Conservation (phyloP, 257 asterid genomes). For the Solanum corneliomulleri region DNA sequence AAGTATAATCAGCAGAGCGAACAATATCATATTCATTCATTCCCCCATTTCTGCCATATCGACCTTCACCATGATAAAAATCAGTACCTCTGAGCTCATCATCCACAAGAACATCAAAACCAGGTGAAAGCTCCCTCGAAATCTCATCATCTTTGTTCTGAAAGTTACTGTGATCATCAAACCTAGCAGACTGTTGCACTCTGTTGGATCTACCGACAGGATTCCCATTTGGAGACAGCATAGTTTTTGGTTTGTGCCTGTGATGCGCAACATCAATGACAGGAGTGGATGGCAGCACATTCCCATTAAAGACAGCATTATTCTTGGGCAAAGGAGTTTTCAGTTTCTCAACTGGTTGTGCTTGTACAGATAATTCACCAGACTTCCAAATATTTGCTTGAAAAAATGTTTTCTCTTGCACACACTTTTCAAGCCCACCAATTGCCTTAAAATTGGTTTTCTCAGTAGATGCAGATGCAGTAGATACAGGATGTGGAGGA, state of each 20-base stretch:
- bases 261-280: conserved; percentile 1
- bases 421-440: conserved; percentile 12
- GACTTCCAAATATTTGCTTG: conserved; percentile 25
- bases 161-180: conserved; percentile 4
- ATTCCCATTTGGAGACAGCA: background rate
- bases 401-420: conserved; percentile 21
- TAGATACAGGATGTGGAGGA: conserved; percentile 8
- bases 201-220: conserved; percentile 3
- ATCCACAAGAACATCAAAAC: conserved; percentile 87
- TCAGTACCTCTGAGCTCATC: conserved; percentile 65
- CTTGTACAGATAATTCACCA: conserved; percentile 10
- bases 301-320: conserved; percentile 14
- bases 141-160: conserved; percentile 29
- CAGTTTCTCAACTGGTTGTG: conserved; percentile 15
- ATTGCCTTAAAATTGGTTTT: conserved; percentile 8
- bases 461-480: background rate
- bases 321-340: conserved; percentile 23
- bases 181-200: conserved; percentile 8
- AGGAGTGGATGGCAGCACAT: background rate
- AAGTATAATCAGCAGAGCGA: conserved; percentile 7
- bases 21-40: conserved; percentile 35
- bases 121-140: conserved; percentile 93
- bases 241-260: conserved; percentile 3
- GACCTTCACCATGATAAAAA: conserved; percentile 60
- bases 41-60: conserved; percentile 47